phyloP scores from a whole-genome alignment of 139 green algal genomes.

The Picochlorum sp. region DNA sequence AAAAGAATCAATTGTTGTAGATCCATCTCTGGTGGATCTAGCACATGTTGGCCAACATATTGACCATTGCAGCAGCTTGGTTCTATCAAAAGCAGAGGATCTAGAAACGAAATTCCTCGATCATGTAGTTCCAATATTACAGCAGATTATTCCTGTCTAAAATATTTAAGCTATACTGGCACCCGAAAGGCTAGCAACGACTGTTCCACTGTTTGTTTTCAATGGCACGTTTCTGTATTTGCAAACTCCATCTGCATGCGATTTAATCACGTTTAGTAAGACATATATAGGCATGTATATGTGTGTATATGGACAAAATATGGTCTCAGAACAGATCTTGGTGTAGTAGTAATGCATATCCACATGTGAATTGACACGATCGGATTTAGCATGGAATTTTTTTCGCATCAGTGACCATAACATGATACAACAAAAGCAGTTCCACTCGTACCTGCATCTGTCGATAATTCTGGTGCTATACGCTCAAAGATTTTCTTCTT shows the following conservation, averaged over 20 bases:
- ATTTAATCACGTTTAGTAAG: too few species aligned
- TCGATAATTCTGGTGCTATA: slow-evolving; percentile 64
- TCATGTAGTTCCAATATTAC: too few species aligned
- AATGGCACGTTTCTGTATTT: slow-evolving; percentile 69
- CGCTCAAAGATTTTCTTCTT: slow-evolving; percentile 88
- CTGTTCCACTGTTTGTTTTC: slow-evolving; percentile 58
- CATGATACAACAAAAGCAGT: neutral
- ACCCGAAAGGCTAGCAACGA: slow-evolving; percentile 48
- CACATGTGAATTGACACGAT: slow-evolving; percentile 1
- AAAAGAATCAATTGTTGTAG: too few species aligned
- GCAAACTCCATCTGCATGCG: slow-evolving; percentile 42
- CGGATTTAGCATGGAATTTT: neutral
- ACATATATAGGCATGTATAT: neutral
- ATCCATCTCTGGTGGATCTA: too few species aligned
- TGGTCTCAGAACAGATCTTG: slow-evolving; percentile 17
- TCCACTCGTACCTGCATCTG: slow-evolving; percentile 38
- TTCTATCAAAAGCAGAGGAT: too few species aligned
- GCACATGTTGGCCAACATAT: too few species aligned
- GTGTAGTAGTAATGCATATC: slow-evolving; percentile 3
- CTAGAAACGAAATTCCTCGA: too few species aligned
- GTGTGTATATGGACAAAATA: neutral
- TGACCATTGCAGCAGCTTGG: too few species aligned
- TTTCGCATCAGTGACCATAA: slow-evolving; percentile 1
- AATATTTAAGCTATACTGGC: slow-evolving; percentile 32
- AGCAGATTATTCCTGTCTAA: too few species aligned